Evolutionary conservation across 805 yeast species (phyloP).

Genomic region (Barnettozyma pratensis): DNA sequence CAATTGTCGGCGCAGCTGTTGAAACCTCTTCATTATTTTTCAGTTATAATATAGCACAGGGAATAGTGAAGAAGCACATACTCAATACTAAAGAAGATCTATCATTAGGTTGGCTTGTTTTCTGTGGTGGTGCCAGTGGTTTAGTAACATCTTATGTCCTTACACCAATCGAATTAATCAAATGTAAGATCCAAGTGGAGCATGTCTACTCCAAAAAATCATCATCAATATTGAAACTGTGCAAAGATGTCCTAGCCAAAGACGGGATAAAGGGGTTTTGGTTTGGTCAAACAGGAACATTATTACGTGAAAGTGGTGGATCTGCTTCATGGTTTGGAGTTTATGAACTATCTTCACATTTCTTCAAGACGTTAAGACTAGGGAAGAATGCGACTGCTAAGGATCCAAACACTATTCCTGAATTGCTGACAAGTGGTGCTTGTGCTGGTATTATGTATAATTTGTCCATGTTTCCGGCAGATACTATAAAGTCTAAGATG

Average conservation of each 20-base stretch:
- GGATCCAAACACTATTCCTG: slow-evolving; percentile 37
- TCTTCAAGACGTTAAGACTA: slow-evolving; percentile 32
- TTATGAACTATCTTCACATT: slow-evolving; percentile 51
- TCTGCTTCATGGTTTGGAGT: slow-evolving; percentile 94
- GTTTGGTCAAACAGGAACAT: slow-evolving; percentile 82
- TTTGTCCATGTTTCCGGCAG: slow-evolving; percentile 79
- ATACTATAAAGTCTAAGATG: slow-evolving; percentile 81
- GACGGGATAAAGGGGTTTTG: slow-evolving; percentile 73
- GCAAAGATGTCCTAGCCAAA: slow-evolving; percentile 36
- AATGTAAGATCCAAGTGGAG: slow-evolving; percentile 81
- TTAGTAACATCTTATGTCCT: slow-evolving; percentile 74
- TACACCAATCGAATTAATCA: slow-evolving; percentile 89
- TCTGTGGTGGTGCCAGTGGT: slow-evolving; percentile 81
- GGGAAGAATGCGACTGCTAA: slow-evolving; percentile 18
- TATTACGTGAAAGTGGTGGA: slow-evolving; percentile 80
- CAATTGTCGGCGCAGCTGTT: slow-evolving; percentile 83
- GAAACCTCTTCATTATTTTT: slow-evolving; percentile 81
- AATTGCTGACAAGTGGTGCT: slow-evolving; percentile 74
- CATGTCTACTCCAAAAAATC: slow-evolving; percentile 26
- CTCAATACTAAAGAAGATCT: slow-evolving; percentile 19
- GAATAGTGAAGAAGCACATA: slow-evolving; percentile 26
- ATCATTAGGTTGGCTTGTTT: slow-evolving; percentile 40
- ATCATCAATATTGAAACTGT: slow-evolving; percentile 32
- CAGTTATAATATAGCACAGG: slow-evolving; percentile 48
- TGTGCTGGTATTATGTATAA: slow-evolving; percentile 82